Evolutionary conservation across 2,329 filamentous ascomycete genomes (phyloP).

Genomic region (Rutstroemia sydowiana): DNA sequence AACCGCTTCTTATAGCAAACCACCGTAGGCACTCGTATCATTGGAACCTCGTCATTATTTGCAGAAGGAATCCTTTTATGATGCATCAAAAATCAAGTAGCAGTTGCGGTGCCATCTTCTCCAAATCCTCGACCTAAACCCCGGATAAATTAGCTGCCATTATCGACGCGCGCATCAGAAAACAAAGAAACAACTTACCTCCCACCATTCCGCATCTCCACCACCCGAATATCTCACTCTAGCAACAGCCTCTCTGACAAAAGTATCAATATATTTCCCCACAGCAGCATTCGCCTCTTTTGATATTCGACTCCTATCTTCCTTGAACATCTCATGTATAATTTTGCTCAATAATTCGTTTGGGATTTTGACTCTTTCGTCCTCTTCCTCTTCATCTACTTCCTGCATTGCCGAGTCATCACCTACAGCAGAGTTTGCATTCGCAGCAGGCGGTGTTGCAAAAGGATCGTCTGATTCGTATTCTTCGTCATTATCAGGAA

Average conservation of each 20-base stretch:
- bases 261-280: slow-evolving; percentile 83
- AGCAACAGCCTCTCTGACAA: slow-evolving; percentile 82
- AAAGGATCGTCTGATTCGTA: slow-evolving; percentile 11
- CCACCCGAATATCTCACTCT: slow-evolving; percentile 58
- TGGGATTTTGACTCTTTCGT: slow-evolving; percentile 45
- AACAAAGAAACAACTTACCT: slow-evolving; percentile 45
- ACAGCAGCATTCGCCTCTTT: slow-evolving; percentile 70
- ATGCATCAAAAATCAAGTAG: slow-evolving; percentile 68
- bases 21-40: no score
- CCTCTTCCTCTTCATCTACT: slow-evolving; percentile 7
- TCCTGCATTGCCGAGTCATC: not conserved
- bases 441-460: slow-evolving; percentile 1
- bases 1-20: no score
- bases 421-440: not conserved
- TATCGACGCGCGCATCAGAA: not conserved
- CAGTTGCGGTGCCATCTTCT: slow-evolving; percentile 79
- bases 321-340: slow-evolving; percentile 69
- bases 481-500: not conserved
- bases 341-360: slow-evolving; percentile 67
- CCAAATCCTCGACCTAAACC: slow-evolving; percentile 72
- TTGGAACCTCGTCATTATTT: no score
- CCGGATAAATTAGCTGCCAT: not conserved
- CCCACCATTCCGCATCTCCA: slow-evolving; percentile 42
- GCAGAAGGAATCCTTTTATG: no score
- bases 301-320: slow-evolving; percentile 63